Evolutionary conservation across 2,329 filamentous ascomycete species (phyloP).

Genomic region (Plectosphaerella cucumerina): DNA sequence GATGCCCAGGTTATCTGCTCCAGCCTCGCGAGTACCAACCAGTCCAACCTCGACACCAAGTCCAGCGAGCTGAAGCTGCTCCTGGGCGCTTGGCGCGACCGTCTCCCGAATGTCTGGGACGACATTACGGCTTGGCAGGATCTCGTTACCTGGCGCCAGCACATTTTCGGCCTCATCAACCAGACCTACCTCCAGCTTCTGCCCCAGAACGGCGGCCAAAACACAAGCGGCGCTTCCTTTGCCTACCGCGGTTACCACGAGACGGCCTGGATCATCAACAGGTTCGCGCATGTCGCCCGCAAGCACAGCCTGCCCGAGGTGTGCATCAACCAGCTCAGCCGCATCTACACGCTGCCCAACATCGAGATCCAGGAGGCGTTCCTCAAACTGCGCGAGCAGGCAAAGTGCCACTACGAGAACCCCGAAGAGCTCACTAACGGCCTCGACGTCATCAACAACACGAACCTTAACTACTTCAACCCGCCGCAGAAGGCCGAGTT

Average conservation of each 20-base stretch:
- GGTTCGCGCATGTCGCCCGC: constrained; percentile 93
- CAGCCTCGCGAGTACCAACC: constrained; percentile 80
- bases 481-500: constrained; percentile 96
- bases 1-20: constrained; percentile 96
- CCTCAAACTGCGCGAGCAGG: constrained; percentile 95
- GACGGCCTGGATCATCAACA: constrained; percentile 99
- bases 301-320: constrained; percentile 97
- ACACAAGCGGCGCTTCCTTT: constrained; percentile 84
- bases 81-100: constrained; percentile 90
- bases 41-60: constrained; percentile 84
- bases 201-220: constrained; percentile 63
- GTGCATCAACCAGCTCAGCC: constrained; percentile 93
- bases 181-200: constrained; percentile 83
- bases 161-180: constrained; percentile 98
- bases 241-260: constrained; percentile 97
- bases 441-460: constrained; percentile 98
- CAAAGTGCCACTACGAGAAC: constrained; percentile 98
- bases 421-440: constrained; percentile 86
- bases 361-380: constrained; percentile 99
- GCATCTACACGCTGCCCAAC: constrained; percentile 97
- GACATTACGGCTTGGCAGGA: constrained; percentile 99
- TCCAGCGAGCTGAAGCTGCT: constrained; percentile 93
- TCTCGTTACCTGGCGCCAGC: constrained; percentile 97
- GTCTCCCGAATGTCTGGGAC: constrained; percentile 96
- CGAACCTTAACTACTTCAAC: constrained; percentile 97